A percentile compares a stretch with the other conserved stretches of the same genome.
Evolutionary conservation across 768 basidiomycete genomes (phyloP).

Genomic region (Jaapia argillacea): DNA sequence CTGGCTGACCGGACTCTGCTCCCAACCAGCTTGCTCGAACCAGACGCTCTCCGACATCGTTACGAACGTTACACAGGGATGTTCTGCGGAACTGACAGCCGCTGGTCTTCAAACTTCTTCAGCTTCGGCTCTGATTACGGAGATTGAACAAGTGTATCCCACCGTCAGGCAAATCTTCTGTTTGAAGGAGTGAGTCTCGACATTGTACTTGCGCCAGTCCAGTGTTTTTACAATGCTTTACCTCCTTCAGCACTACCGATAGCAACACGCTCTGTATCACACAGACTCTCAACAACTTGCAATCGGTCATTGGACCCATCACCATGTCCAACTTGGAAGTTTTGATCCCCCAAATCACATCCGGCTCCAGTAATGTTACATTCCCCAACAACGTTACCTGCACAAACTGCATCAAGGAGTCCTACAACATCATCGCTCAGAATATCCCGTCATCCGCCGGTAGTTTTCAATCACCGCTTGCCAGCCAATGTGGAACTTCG

Average conservation of each 20-base stretch:
- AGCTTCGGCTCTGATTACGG: slow-evolving; percentile 15
- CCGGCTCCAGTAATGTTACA: neutral
- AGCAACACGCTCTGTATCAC: slow-evolving; percentile 43
- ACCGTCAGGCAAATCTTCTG: slow-evolving; percentile 45
- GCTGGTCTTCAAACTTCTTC: slow-evolving; percentile 12
- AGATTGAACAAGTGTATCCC: slow-evolving; percentile 48
- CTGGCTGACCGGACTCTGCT: slow-evolving; percentile 54
- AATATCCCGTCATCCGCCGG: slow-evolving; percentile 8
- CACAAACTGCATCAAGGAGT: slow-evolving; percentile 23
- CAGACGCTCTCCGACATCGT: slow-evolving; percentile 45
- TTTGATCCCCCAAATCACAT: slow-evolving; percentile 7
- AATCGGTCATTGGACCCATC: slow-evolving; percentile 24
- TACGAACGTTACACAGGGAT: slow-evolving; percentile 41
- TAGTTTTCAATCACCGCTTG: neutral
- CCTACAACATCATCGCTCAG: slow-evolving; percentile 17
- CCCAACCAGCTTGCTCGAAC: slow-evolving; percentile 45
- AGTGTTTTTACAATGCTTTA: too few relatives aligned
- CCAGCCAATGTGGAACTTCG: neutral
- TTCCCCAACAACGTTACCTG: slow-evolving; percentile 17
- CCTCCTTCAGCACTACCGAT: too few relatives aligned
- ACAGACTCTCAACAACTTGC: slow-evolving; percentile 42
- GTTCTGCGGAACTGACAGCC: slow-evolving; percentile 28
- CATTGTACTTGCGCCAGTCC: too few relatives aligned
- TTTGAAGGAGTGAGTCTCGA: slow-evolving; percentile 48
- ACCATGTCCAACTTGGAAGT: slow-evolving; percentile 11